These are phyloP conservation scores for Penicillium sp. DNA, from an alignment of 2,329 filamentous ascomycete genomes.

Conservation along the genomic window DNA sequence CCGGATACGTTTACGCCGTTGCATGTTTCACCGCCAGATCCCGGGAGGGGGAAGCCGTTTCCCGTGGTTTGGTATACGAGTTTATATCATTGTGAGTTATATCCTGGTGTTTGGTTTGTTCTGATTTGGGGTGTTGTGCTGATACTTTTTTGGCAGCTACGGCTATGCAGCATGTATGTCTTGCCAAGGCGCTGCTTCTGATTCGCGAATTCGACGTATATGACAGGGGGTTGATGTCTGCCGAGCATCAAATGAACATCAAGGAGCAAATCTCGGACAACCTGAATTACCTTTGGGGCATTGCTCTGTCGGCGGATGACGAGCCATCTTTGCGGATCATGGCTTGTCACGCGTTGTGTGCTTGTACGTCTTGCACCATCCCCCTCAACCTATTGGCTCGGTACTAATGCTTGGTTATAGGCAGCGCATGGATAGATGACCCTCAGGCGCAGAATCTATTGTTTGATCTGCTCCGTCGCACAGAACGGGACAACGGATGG, in stretches of 20 bases:
- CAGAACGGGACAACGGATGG: constrained; percentile 22
- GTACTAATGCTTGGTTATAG: constrained; percentile 10
- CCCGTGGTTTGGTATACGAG: constrained; percentile 35
- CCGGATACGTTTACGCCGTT: constrained; percentile 32
- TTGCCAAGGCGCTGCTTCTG: constrained; percentile 32
- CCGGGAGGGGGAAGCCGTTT: constrained; percentile 29
- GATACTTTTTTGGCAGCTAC: constrained; percentile 23
- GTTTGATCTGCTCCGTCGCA: constrained; percentile 19
- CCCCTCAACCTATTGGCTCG: background rate
- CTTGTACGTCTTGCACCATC: constrained; percentile 23
- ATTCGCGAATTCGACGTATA: constrained; percentile 23
- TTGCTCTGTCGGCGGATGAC: constrained; percentile 34
- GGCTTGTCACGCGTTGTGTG: constrained; percentile 35
- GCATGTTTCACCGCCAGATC: constrained; percentile 30
- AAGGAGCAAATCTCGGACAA: constrained; percentile 31
- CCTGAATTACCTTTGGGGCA: constrained; percentile 33
- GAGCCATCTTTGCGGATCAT: constrained; percentile 34
- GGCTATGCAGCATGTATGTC: constrained; percentile 34
- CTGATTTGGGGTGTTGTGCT: no score
- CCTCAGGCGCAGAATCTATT: constrained; percentile 19
- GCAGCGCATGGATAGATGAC: constrained; percentile 32
- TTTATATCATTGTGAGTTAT: constrained; percentile 31
- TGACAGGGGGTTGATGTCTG: constrained; percentile 7
- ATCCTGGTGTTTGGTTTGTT: background rate
- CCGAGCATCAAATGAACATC: constrained; percentile 17